Percentiles rank a stretch among this genome's conserved stretches.
These are phyloP conservation scores for Puccinia horiana DNA, from an alignment of 1,284 basidiomycete species.

Conservation along the genomic window DNA sequence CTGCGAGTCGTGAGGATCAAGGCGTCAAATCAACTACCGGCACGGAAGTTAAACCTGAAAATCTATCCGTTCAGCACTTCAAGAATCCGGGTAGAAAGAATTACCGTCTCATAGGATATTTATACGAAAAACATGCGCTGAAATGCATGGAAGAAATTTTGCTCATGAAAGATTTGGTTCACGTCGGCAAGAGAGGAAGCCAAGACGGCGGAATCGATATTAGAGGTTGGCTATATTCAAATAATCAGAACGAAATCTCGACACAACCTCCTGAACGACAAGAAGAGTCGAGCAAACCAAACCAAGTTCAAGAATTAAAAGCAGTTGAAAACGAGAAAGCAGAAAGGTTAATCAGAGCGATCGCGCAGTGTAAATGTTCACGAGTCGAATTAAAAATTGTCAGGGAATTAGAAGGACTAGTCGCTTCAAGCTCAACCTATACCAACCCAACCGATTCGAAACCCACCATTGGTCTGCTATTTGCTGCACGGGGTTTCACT, in stretches of 20 bases:
- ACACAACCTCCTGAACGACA: background rate
- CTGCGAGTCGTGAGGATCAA: background rate
- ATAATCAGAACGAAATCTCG: background rate
- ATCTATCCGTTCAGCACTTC: background rate
- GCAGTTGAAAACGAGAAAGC: background rate
- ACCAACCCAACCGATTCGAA: background rate
- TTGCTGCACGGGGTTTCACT: constrained; percentile 4
- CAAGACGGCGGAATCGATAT: constrained; percentile 18
- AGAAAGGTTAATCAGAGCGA: constrained; percentile 1
- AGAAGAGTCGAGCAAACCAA: background rate
- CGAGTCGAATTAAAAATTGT: constrained; percentile 1
- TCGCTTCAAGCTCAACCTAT: constrained; percentile 3
- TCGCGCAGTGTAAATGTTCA: constrained; percentile 24
- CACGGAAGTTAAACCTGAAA: background rate
- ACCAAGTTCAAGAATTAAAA: background rate
- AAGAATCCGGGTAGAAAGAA: background rate
- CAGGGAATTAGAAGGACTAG: constrained; percentile 20
- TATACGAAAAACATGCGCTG: constrained; percentile 1
- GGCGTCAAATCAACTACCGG: background rate
- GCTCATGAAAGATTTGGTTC: constrained; percentile 20
- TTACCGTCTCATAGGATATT: background rate
- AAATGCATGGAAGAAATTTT: constrained; percentile 1
- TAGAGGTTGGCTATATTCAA: constrained; percentile 24
- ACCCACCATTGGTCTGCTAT: constrained; percentile 4
- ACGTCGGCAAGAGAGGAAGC: constrained; percentile 1